Evolutionary conservation across 768 basidiomycete species (phyloP).

Genomic region (Rhizopogon rudus): DNA sequence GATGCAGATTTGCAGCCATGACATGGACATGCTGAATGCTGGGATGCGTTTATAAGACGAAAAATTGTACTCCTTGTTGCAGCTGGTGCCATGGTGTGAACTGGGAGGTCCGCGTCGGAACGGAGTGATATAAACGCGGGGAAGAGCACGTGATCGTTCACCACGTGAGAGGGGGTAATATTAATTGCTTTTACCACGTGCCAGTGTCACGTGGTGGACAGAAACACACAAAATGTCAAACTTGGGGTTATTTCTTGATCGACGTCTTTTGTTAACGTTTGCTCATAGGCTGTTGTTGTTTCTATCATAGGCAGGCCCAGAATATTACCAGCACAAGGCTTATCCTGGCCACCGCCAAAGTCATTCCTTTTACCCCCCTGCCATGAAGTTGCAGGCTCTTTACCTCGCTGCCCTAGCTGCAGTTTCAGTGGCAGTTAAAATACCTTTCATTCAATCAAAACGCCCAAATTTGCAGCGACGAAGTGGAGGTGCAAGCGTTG

Average conservation of each 20-base stretch:
- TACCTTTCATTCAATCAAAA: slow-evolving; percentile 44
- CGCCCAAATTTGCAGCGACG: slow-evolving; percentile 32
- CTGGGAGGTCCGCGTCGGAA: slow-evolving; percentile 13
- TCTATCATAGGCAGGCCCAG: neutral
- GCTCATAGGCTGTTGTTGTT: neutral
- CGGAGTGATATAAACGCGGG: slow-evolving; percentile 4
- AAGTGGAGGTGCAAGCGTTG: slow-evolving; percentile 22
- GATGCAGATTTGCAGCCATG: slow-evolving; percentile 55
- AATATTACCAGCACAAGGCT: neutral
- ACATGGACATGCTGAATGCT: slow-evolving; percentile 75
- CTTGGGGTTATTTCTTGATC: neutral
- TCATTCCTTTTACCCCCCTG: neutral
- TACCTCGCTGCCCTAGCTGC: slow-evolving; percentile 32
- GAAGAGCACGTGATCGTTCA: slow-evolving; percentile 5
- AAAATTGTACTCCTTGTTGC: slow-evolving; percentile 59
- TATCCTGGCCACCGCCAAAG: neutral
- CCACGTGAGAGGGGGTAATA: neutral
- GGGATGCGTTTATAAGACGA: slow-evolving; percentile 71
- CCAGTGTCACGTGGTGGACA: too few relatives aligned
- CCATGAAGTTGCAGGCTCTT: slow-evolving; percentile 39
- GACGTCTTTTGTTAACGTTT: neutral
- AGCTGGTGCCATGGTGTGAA: slow-evolving; percentile 27
- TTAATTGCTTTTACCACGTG: neutral
- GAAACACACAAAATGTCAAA: neutral
- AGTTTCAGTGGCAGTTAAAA: slow-evolving; percentile 39